These are phyloP conservation scores for Mycena belliarum DNA, from an alignment of 768 basidiomycete genomes.

Conservation along the genomic window DNA sequence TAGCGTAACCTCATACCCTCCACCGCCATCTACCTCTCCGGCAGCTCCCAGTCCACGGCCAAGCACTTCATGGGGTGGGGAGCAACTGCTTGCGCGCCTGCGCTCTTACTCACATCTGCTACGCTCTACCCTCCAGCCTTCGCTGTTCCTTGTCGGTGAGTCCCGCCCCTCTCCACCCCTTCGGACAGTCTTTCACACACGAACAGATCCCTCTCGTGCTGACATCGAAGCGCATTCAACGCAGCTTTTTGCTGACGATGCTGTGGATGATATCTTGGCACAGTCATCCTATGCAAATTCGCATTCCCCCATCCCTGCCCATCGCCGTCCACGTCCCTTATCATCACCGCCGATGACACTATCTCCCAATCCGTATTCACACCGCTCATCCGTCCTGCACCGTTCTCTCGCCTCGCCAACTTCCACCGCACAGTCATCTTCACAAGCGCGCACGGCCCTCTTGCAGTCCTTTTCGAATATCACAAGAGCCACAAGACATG, in stretches of 20 bases:
- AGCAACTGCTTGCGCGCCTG: conserved; percentile 78
- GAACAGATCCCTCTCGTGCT: conserved; percentile 78
- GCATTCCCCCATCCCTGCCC: conserved; percentile 81
- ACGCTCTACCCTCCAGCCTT: conserved; percentile 82
- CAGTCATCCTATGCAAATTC: conserved; percentile 77
- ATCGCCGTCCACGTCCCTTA: conserved; percentile 72
- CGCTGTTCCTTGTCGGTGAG: conserved; percentile 70
- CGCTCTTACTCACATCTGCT: conserved; percentile 78
- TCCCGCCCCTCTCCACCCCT: neutral
- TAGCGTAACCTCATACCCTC: conserved; percentile 60
- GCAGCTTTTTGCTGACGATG: conserved; percentile 81
- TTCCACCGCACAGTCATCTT: conserved; percentile 50
- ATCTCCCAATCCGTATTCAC: conserved; percentile 56
- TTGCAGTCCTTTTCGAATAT: conserved; percentile 95
- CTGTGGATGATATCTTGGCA: conserved; percentile 83
- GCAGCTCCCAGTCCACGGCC: conserved; percentile 44
- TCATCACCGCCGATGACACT: conserved; percentile 34
- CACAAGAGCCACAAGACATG: conserved; percentile 88
- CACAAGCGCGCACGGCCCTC: conserved; percentile 78
- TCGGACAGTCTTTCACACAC: neutral
- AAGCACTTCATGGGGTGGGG: conserved; percentile 79
- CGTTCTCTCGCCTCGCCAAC: conserved; percentile 68
- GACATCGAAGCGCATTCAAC: conserved; percentile 92
- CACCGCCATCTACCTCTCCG: conserved; percentile 43
- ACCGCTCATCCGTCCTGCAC: conserved; percentile 77